A percentile compares a stretch with the other conserved stretches of the same genome.
phyloP scores from a whole-genome alignment of 306 rosid species.

The Begonia peltatifolia region DNA sequence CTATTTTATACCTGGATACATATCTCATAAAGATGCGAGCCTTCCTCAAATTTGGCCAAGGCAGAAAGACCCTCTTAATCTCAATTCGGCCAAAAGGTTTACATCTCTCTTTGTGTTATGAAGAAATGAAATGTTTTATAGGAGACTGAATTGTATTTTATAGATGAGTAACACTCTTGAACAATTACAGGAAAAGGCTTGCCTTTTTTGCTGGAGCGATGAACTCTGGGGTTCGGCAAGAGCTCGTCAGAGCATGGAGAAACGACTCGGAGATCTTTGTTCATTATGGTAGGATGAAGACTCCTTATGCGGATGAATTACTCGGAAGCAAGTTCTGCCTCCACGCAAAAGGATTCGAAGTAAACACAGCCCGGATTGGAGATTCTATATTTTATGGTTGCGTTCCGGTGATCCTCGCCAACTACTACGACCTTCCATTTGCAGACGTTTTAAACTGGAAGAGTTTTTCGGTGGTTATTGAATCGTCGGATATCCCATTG shows the following conservation, averaged over 20 bases:
- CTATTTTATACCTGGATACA: slow-evolving; percentile 42
- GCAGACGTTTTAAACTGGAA: slow-evolving; percentile 61
- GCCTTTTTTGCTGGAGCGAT: slow-evolving; percentile 82
- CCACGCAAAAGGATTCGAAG: slow-evolving; percentile 79
- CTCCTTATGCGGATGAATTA: slow-evolving; percentile 64
- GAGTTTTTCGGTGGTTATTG: slow-evolving; percentile 45
- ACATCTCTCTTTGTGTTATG: background rate
- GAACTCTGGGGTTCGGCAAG: slow-evolving; percentile 41
- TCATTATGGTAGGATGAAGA: slow-evolving; percentile 54
- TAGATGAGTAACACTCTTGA: too few species aligned
- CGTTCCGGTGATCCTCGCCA: slow-evolving; percentile 64
- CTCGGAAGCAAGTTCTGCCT: slow-evolving; percentile 80
- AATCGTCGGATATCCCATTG: slow-evolving; percentile 45
- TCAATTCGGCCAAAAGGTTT: slow-evolving; percentile 49
- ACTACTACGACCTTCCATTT: slow-evolving; percentile 78
- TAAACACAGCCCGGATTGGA: slow-evolving; percentile 72
- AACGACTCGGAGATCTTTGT: slow-evolving; percentile 64
- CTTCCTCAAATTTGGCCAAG: slow-evolving; percentile 82
- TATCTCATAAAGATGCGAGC: slow-evolving; percentile 60
- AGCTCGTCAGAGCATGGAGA: slow-evolving; percentile 46
- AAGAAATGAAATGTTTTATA: background rate
- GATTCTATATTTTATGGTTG: slow-evolving; percentile 78
- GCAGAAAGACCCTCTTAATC: slow-evolving; percentile 32
- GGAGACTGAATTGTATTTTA: background rate
- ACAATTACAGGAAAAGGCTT: slow-evolving; percentile 37